Evolutionary conservation across 495 filamentous ascomycete genomes (phyloP), one percentile per base, ranked within the genome.

Genomic region (Evansstolkia leycettana): DNA sequence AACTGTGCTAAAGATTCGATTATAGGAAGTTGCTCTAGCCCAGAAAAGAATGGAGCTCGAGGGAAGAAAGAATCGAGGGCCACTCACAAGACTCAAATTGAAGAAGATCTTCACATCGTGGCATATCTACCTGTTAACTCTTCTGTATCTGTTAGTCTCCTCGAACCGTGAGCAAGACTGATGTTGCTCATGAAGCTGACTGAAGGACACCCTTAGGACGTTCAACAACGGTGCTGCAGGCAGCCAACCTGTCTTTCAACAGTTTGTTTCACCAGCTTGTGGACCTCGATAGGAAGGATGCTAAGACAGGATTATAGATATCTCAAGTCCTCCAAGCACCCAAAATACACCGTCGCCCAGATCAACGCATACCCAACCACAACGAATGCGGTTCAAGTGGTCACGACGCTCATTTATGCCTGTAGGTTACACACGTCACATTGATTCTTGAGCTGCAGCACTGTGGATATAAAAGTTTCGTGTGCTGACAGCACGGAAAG

Each of bases 21-120:
- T 29, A 7, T 38, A 71, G 64, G 68, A 73, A 48, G 52, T 62
- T 17, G 42, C 45, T 19, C 46, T 70, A 28, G 47, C 62, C 1
- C 55, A 54, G 28, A 58, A 54, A 32, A 53, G 70, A 36, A 73
- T 73, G 68, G 36, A 58, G 18, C 39, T 61, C 5, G 64, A 64
- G 40, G 68, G 70, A 11, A 55, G 68, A 3, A 42, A 62, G 28
- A 50, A 60, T 19, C 50, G 67, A 30, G 42, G 52, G 28, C 62
- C 60, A n/a, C 62, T 61, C 33, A 69, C 64, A 0, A 64, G 58
- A 31, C 39, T 47, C 1, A 70, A 69, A 30, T 38, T 71, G 29
- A 67, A 61, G 53, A 64, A 64, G 18, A 76, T 76, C 15, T 61
- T 76, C n/a, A 51, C 53, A 1, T 65, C 62, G 8, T 73, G 65